phyloP scores from a whole-genome alignment of 2,329 filamentous ascomycete species.

The Pleochaeta shiraiana region DNA sequence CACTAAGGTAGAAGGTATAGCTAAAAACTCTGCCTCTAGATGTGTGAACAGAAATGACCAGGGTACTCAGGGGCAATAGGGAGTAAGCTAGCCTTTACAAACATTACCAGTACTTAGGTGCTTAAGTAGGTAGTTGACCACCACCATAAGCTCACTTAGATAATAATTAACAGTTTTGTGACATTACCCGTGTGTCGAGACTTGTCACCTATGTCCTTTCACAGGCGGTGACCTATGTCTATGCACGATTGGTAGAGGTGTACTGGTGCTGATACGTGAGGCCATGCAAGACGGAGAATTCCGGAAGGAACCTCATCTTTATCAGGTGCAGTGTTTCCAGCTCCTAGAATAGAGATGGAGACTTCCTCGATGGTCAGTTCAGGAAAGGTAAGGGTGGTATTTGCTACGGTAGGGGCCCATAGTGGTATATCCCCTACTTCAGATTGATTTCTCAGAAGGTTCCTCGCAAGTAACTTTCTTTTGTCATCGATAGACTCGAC shows the following conservation, averaged over 20 bases:
- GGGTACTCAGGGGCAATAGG: too few species aligned
- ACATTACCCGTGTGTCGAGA: too few species aligned
- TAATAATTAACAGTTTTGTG: too few species aligned
- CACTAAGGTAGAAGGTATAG: too few species aligned
- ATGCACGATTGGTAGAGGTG: neutral
- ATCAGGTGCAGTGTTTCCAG: neutral
- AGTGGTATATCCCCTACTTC: neutral
- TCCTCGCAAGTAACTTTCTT: neutral
- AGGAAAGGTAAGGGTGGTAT: neutral
- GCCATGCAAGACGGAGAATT: neutral
- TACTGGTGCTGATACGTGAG: neutral
- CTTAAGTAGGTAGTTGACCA: too few species aligned
- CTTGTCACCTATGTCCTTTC: too few species aligned
- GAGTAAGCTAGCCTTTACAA: too few species aligned
- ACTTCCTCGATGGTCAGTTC: neutral
- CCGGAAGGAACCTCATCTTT: neutral
- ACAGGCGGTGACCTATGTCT: neutral
- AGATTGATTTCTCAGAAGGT: neutral
- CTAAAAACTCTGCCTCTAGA: too few species aligned
- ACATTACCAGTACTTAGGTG: too few species aligned
- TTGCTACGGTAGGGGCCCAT: neutral
- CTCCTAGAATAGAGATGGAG: neutral
- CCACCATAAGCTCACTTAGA: too few species aligned
- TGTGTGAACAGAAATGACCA: too few species aligned
- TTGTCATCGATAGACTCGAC: neutral